Evolutionary conservation across 768 basidiomycete species (phyloP).

Genomic region (Trametes punicea): DNA sequence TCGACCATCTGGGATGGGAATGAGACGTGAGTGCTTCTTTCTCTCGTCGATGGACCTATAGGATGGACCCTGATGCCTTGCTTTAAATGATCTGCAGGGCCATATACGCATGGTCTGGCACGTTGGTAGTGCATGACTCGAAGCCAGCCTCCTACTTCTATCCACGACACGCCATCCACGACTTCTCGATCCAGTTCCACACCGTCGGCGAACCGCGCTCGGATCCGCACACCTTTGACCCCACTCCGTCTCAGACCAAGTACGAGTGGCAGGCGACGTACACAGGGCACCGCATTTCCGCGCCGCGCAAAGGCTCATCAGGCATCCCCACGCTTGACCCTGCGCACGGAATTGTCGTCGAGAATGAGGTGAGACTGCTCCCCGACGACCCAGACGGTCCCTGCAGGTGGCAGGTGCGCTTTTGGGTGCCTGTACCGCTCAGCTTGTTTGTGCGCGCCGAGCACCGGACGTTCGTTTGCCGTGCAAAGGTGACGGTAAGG

Average conservation of each 20-base stretch:
- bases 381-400: constrained; percentile 2
- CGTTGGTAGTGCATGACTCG: constrained; percentile 10
- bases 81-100: not conserved
- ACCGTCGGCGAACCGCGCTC: constrained; percentile 7
- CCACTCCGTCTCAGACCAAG: not conserved
- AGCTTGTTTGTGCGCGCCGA: constrained; percentile 46
- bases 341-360: constrained; percentile 10
- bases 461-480: constrained; percentile 41
- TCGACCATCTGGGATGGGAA: constrained; percentile 15
- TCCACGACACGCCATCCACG: constrained; percentile 6
- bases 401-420: constrained; percentile 34
- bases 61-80: not conserved
- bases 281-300: not conserved
- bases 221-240: constrained; percentile 3
- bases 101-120: constrained; percentile 16
- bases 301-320: not conserved
- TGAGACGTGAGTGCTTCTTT: constrained; percentile 3
- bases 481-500: constrained; percentile 29
- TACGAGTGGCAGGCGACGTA: constrained; percentile 5
- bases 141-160: constrained; percentile 13
- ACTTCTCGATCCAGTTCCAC: constrained; percentile 15
- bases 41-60: too few relatives aligned
- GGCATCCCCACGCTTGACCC: constrained; percentile 2
- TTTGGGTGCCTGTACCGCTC: constrained; percentile 48
- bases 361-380: constrained; percentile 1